A percentile compares a stretch with the other conserved stretches of the same genome.
phyloP scores from a whole-genome alignment of 306 rosid species.

The Quercus ilex region DNA sequence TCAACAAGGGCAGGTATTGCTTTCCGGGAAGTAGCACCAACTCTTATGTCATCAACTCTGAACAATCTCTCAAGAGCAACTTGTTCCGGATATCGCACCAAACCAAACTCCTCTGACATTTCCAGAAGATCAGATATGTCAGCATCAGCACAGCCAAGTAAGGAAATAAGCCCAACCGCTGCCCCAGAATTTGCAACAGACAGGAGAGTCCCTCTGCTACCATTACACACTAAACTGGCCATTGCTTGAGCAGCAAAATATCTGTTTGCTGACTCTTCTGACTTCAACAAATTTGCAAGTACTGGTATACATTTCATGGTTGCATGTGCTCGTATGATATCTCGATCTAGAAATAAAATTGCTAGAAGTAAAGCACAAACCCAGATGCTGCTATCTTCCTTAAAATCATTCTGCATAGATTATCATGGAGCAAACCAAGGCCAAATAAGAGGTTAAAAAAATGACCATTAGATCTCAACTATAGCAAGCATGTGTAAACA shows the following conservation, averaged over 20 bases:
- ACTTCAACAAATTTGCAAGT: constrained; percentile 78
- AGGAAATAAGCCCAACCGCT: constrained; percentile 88
- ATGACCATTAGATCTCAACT: constrained; percentile 7
- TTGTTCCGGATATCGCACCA: constrained; percentile 91
- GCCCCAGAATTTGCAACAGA: constrained; percentile 99
- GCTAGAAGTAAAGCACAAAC: constrained; percentile 80
- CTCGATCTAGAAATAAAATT: constrained; percentile 89
- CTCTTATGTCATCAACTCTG: constrained; percentile 96
- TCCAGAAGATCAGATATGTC: constrained; percentile 88
- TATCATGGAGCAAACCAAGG: constrained; percentile 25
- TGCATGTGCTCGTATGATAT: constrained; percentile 85
- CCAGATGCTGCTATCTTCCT: constrained; percentile 95
- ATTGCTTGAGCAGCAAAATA: constrained; percentile 95
- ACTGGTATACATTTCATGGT: constrained; percentile 81
- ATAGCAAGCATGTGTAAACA: neutral
- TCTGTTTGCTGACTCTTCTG: constrained; percentile 76
- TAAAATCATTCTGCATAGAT: constrained; percentile 64
- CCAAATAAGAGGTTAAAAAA: constrained; percentile 11
- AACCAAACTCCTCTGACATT: constrained; percentile 85
- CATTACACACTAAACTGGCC: constrained; percentile 95
- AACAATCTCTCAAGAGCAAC: constrained; percentile 94
- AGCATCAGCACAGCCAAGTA: constrained; percentile 91
- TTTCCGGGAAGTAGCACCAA: constrained; percentile 92
- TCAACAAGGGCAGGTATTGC: constrained; percentile 97
- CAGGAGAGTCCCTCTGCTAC: constrained; percentile 96